phyloP scores from a whole-genome alignment of 73 alveolate genomes.

The Paramecium primaurelia region DNA sequence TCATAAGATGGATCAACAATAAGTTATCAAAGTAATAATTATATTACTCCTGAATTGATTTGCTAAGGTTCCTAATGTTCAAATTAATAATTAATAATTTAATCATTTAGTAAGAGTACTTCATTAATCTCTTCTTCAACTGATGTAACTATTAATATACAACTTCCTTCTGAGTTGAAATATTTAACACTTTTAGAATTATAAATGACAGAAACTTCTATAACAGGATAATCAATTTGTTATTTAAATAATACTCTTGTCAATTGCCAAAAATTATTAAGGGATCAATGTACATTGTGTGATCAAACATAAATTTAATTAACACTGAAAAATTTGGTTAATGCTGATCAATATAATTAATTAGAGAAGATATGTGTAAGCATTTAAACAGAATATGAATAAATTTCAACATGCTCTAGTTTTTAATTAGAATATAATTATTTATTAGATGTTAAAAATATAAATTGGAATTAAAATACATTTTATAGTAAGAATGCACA shows the following conservation, averaged over 20 bases:
- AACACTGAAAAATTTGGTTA: background rate
- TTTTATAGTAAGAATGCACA: background rate
- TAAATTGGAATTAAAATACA: background rate
- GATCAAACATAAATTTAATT: background rate
- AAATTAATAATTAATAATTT: background rate
- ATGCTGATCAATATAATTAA: background rate
- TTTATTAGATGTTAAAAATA: background rate
- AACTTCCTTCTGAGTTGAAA: background rate
- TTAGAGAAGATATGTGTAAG: background rate
- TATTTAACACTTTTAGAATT: background rate
- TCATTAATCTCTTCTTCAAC: background rate
- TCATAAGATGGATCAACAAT: background rate
- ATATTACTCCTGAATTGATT: background rate
- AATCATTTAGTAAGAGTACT: background rate
- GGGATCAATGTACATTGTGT: background rate
- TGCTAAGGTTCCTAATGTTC: background rate
- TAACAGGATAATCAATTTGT: background rate
- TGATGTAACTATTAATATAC: background rate
- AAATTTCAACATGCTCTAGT: background rate
- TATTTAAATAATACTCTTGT: background rate
- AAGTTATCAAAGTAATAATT: background rate
- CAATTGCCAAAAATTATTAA: background rate
- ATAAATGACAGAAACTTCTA: background rate
- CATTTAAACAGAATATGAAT: background rate
- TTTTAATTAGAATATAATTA: background rate